Evolutionary conservation across 257 asterid species (phyloP), one percentile per base, ranked within the genome.

Genomic region (Primulina tabacum): DNA sequence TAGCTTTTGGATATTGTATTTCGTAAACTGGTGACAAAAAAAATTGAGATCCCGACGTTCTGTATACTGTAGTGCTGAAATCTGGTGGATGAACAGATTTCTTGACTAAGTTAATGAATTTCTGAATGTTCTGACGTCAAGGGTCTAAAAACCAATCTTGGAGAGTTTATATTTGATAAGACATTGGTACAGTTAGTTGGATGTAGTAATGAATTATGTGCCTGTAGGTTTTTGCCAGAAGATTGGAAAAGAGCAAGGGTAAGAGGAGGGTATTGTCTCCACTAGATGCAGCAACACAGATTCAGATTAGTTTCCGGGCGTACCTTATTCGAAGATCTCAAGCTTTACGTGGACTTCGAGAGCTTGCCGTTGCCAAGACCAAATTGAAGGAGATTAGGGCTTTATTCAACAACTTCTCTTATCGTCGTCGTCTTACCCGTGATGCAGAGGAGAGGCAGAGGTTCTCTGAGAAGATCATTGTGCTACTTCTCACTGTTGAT

Each of bases 401-500:
- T 58, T 58, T 85, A 77, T 93, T 93, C 84, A 87, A 85, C 88
- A 89, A 93, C 88, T 93, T 90, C 90, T 72, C 99, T 16, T 93
- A 87, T 81, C 87, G 95, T 21, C 88, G 91, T 47, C 89, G 78
- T 28, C 76, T 93, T 28, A 34, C 76, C 55, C 85, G 81, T 18
- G 96, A 93, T 65, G 89, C 96, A 0, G 99, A 75, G 80, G 99
- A 93, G 79, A 88, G 84, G 5, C 99, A 93, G 85, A 87, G 82
- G 81, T 93, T 89, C 80, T 82, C 96, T 10, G 97, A 93, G 68
- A 90, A 86, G 89, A 86, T 93, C 73, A 90, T 91, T 56, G 96
- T 93, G 53, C 71, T 93, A 70, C 96, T 93, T 58, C 97, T 91
- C 75, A 93, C 99, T 14, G 95, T 93, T 65, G 96, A 91, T 68